These are phyloP conservation scores for Lichina pygmaea DNA, from an alignment of 495 filamentous ascomycete species.

Conservation along the genomic window DNA sequence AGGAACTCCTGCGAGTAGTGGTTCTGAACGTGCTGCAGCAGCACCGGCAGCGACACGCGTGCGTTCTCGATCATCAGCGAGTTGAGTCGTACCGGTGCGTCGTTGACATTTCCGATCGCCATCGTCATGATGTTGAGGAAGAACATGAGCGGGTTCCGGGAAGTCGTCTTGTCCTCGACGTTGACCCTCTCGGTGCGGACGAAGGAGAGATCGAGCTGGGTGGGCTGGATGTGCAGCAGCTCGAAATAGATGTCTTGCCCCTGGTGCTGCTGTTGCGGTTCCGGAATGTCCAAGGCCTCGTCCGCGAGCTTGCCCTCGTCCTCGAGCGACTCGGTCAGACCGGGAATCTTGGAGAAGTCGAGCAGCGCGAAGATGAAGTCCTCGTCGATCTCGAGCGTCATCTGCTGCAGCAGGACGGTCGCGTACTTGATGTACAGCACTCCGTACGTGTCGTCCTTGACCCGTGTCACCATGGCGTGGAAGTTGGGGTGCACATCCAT, in stretches of 20 bases:
- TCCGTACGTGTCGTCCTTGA: constrained; percentile 95
- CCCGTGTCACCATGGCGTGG: constrained; percentile 68
- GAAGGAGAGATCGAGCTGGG: constrained; percentile 92
- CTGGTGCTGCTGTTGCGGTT: constrained; percentile 57
- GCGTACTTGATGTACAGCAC: constrained; percentile 98
- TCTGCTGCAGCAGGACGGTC: constrained; percentile 78
- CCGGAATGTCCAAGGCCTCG: constrained; percentile 70
- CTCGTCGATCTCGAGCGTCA: constrained; percentile 94
- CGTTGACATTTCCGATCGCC: constrained; percentile 96
- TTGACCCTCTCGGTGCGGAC: constrained; percentile 93
- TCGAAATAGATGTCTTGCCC: constrained; percentile 95
- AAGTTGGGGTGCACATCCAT: constrained; percentile 91
- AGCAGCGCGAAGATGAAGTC: constrained; percentile 91
- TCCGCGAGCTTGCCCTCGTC: constrained; percentile 70
- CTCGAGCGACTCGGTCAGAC: constrained; percentile 69
- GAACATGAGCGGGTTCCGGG: constrained; percentile 87
- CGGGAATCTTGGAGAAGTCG: constrained; percentile 84
- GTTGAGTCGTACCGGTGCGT: constrained; percentile 79
- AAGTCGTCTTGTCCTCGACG: constrained; percentile 74
- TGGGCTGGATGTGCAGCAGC: constrained; percentile 82
- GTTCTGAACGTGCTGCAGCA: constrained; percentile 60
- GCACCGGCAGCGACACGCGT: constrained; percentile 59
- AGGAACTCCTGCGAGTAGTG: constrained; percentile 92
- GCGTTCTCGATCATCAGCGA: constrained; percentile 89
- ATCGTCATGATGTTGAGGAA: constrained; percentile 95